Evolutionary conservation across 768 basidiomycete genomes (phyloP).

Genomic region (Mycena leptocephala): DNA sequence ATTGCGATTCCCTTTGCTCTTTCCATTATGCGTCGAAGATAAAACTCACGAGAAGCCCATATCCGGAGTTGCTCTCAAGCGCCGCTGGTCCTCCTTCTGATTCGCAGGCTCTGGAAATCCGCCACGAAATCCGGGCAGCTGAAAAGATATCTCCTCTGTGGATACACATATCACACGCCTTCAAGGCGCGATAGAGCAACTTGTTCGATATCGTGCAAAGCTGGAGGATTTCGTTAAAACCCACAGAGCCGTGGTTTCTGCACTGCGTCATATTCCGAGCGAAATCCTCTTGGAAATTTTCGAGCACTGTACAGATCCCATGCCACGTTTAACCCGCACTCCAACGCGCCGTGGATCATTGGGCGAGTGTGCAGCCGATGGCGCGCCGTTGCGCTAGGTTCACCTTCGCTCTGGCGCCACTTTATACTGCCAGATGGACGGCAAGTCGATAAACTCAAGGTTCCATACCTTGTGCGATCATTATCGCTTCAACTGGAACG

Average conservation of each 20-base stretch:
- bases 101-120: not conserved
- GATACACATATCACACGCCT: not conserved
- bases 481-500: not conserved
- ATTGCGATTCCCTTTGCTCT: not conserved
- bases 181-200: not conserved
- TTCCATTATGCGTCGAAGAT: not conserved
- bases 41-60: not conserved
- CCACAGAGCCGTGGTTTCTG: not conserved
- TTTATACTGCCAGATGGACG: not conserved
- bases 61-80: not conserved
- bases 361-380: conserved; percentile 14
- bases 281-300: conserved; percentile 26
- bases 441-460: not conserved
- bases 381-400: conserved; percentile 3
- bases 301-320: not conserved
- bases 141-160: not conserved
- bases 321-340: not conserved
- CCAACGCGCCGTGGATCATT: not conserved
- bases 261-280: conserved; percentile 12
- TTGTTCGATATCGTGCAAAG: not conserved
- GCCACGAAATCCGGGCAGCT: not conserved
- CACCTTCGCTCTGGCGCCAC: not conserved
- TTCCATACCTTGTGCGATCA: not conserved
- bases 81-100: not conserved
- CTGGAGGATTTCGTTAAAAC: not conserved